phyloP scores from a whole-genome alignment of 2,329 filamentous ascomycete species.

The Ceratocystis smalleyi region DNA sequence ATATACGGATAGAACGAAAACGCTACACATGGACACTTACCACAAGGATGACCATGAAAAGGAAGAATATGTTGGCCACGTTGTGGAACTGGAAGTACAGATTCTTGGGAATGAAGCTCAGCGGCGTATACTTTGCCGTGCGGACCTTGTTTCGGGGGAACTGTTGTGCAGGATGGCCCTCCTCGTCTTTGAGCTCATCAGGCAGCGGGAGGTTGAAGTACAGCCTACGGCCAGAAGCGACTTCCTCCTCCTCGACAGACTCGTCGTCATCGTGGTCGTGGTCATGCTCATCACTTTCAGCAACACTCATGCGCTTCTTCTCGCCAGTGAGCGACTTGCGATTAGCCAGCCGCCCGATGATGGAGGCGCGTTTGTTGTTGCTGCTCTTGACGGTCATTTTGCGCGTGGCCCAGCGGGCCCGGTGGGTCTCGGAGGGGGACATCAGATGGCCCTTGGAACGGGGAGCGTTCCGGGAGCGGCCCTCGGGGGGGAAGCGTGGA shows the following conservation, averaged over 20 bases:
- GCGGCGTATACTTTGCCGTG: slow-evolving; percentile 89
- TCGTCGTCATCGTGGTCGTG: slow-evolving; percentile 27
- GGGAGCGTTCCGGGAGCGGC: slow-evolving; percentile 11
- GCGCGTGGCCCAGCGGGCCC: slow-evolving; percentile 93
- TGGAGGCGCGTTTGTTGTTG: slow-evolving; percentile 62
- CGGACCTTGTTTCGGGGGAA: slow-evolving; percentile 92
- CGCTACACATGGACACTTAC: slow-evolving; percentile 40
- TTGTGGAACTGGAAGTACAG: slow-evolving; percentile 97
- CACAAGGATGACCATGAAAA: slow-evolving; percentile 85
- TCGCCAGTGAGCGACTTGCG: slow-evolving; percentile 41
- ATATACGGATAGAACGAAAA: no score
- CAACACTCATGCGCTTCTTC: slow-evolving; percentile 45
- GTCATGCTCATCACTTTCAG: slow-evolving; percentile 23
- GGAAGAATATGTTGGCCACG: slow-evolving; percentile 94
- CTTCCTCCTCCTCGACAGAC: slow-evolving; percentile 21
- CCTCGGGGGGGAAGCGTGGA: slow-evolving; percentile 13
- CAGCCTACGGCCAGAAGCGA: slow-evolving; percentile 38
- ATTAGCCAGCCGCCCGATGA: slow-evolving; percentile 59
- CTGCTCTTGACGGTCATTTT: slow-evolving; percentile 63
- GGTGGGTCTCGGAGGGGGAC: slow-evolving; percentile 37
- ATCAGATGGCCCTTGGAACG: slow-evolving; percentile 14
- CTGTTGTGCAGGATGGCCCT: slow-evolving; percentile 53
- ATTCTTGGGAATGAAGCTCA: slow-evolving; percentile 94
- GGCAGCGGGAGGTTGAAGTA: slow-evolving; percentile 83
- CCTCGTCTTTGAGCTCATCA: slow-evolving; percentile 57